Evolutionary conservation across 2,329 filamentous ascomycete genomes (phyloP).

Genomic region (Ceratocystis cubensis): DNA sequence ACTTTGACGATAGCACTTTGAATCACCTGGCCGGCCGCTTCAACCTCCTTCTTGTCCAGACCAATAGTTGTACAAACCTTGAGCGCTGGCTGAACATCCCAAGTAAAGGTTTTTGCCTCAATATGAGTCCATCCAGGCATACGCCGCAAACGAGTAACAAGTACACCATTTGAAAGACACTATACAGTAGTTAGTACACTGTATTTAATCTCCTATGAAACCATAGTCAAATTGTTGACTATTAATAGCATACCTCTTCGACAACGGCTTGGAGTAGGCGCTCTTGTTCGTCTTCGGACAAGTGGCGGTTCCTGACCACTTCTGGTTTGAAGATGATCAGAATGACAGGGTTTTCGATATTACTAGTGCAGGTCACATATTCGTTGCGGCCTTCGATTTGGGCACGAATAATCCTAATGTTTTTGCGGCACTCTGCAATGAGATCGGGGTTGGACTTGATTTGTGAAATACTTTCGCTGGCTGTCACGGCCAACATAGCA

Average conservation of each 20-base stretch:
- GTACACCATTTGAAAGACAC: conserved; percentile 74
- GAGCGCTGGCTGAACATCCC: conserved; percentile 63
- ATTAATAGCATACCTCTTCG: conserved; percentile 62
- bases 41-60: conserved; percentile 84
- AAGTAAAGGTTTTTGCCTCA: conserved; percentile 55
- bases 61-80: conserved; percentile 86
- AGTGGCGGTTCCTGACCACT: conserved; percentile 55
- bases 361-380: conserved; percentile 75
- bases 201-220: no score
- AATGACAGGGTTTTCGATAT: conserved; percentile 75
- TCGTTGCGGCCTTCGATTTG: conserved; percentile 89
- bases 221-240: background rate
- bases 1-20: conserved; percentile 91
- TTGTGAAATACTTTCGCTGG: conserved; percentile 77
- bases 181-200: conserved; percentile 29
- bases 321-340: conserved; percentile 74
- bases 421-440: conserved; percentile 65
- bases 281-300: conserved; percentile 68
- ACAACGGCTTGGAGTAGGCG: conserved; percentile 76
- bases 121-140: conserved; percentile 53
- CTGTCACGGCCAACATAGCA: conserved; percentile 87
- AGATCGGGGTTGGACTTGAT: conserved; percentile 80
- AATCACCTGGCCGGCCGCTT: conserved; percentile 80
- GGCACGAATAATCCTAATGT: conserved; percentile 70
- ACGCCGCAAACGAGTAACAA: conserved; percentile 77